Base-by-base conservation (phyloP, 2,329 filamentous ascomycete genomes). In the Colletotrichum godetiae region DNA sequence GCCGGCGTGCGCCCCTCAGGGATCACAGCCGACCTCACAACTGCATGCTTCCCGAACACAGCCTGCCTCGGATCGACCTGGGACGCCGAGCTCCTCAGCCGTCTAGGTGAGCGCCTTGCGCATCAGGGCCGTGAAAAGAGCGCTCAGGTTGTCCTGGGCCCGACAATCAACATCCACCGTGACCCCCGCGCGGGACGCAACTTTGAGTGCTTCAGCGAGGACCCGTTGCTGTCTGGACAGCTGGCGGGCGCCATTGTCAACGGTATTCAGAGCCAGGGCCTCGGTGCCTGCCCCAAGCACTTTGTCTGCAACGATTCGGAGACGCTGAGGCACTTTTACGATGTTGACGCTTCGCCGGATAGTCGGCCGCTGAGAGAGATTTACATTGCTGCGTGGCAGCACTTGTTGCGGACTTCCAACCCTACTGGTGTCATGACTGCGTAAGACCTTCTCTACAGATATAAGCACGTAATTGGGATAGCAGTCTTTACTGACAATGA, bases 131-230 rank as follows among this genome's bases (percentile, higher is more conserved):
- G 74, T 3, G 74, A 77, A 66, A 95, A 95, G 82, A 92, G 92
- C 72, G 87, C 92, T n/a, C 92, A 94, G 78, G 87, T 94, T 11
- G 88, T 92, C 75, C 86, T 94, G 15, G 93, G 92, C 7, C 93
- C 93, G 4, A 87, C 85, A 0, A 84, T 87, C 72, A 86, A 83
- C 76, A 84, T 85, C 57, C 84, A 85, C 56, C 79, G 84, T 10
- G 82, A 81, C 5, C 84, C 84, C 0, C 79, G 85, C 6, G 84
- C 81, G 5, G 84, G 84, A n/a, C 77, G 84, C 63, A 83, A 83
- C 37, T 86, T 86, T 68, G 85, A 86, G 75, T 83, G 81, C 63
- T 79, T 85, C 58, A 82, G 81, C 31, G 82, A 86, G 72, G 85
- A 86, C 70, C 84, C 84, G n/a, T 77, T 86, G 19, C 77, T 86